Evolutionary conservation across 225 moss, liverwort and hornwort species (phyloP), one percentile per base, ranked within the genome.

Genomic region (Rhytidiadelphus loreus): DNA sequence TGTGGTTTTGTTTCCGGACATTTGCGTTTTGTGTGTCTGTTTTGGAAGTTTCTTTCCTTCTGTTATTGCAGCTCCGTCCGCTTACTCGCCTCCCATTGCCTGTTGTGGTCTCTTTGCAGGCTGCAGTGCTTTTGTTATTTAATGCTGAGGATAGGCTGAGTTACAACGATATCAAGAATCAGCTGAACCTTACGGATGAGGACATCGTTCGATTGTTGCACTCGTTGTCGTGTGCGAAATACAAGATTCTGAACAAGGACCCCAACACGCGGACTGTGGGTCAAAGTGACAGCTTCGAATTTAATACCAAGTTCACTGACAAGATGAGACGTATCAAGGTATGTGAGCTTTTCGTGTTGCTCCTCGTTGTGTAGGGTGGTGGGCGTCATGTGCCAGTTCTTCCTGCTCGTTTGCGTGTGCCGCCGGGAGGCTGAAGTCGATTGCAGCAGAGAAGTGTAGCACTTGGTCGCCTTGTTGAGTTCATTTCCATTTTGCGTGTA

Each of bases 241-340:
- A 98, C 93, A 98, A 95, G 88, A 97, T 98, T 89, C 88, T 98
- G 23, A 96, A 96, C 91, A 98, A 98, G 90, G 96, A 96, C 83
- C 94, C 96, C 24, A 97, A 85, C 88, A 92, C 96, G 23, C 97
- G 96, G 87, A 89, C 86, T 8, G 96, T 98, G 62, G 92, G 93
- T 39, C 91, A 93, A 74, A 94, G 61, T 84, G 98, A 98, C 88
- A 92, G 26, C 75, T 98, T 98, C 43, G 98, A 98, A 89, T 98
- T 97, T 83, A 98, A 98, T 85, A 92, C 94, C 53, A 98, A 96
- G 88, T 98, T 98, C 78, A 98, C 98, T 24, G 98, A 98, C 96
- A 98, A 98, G 88, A 96, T 98, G 98, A 95, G 98, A 90, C 97
- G 98, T n/a, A 98, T 98, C 73, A 98, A 97, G 98, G 98, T 98